Base-by-base conservation (phyloP, 202 grass and related monocot genomes). In the Setaria viridis region DNA sequence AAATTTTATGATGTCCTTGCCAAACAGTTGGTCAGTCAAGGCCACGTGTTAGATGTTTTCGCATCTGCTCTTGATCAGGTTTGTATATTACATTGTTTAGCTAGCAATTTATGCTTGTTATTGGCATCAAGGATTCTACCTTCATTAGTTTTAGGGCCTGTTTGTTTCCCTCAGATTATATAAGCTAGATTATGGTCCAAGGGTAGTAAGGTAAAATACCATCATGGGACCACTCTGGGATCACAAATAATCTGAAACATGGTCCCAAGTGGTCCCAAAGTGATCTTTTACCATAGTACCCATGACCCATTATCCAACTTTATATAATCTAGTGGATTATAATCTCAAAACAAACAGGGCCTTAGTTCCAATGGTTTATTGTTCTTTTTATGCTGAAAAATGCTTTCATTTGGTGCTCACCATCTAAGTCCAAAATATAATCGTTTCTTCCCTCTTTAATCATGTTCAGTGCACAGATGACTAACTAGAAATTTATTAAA, bases 21-120 rank as follows among this genome's bases (percentile, higher is more conserved):
- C 43, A 99, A 97, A 70, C 97, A 97, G 78, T 89, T 99, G 87
- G 97, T 97, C 73, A 84, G 59, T 81, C 97, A 99, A 90, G 94
- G 97, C 72, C 94, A 99, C 11, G 94, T 99, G 7, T 88, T 99
- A 64, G 97, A 99, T 80, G 88, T 99, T 82, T 99, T 97, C 64
- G 97, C 97, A 81, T 99, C 97, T 76, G 94, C 97, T 78, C 97
- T 99, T 43, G 97, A 99, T 85, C 97, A 99, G 97, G 97, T 99
- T 91, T 88, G 83, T 85, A 13, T 62, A 76, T 41, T 41, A 6
- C 39, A 41, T 41, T 41, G 16, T 79, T 50, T 41, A 41, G 39
- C 3, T 2, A 34, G 29, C 85, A 77, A 29, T 76, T 37, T 85
- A 34, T 81, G 34, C 16, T 83, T 16, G 39, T 55, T 20, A 47